phyloP scores from a whole-genome alignment of 2,329 filamentous ascomycete species.

The Alternaria sp. region DNA sequence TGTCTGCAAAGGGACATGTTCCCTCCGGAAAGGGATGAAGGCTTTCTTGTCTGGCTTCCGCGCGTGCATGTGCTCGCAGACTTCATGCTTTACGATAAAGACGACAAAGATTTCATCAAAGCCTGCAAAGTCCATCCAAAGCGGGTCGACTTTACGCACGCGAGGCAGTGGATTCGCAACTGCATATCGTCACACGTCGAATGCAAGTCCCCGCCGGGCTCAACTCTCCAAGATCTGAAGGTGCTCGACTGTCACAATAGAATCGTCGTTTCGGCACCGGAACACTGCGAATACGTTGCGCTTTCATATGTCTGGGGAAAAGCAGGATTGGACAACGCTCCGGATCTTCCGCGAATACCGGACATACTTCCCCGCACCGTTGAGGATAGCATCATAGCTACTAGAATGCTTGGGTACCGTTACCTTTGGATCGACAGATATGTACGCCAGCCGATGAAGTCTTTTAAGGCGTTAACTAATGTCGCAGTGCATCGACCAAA shows the following conservation, averaged over 20 bases:
- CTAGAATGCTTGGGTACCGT: fast-evolving
- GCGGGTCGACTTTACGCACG: background rate
- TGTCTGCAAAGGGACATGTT: too few relatives aligned
- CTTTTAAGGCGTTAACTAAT: too few relatives aligned
- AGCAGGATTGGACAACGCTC: too few relatives aligned
- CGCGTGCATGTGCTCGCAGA: too few relatives aligned
- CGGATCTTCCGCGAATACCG: background rate
- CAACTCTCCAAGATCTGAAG: background rate
- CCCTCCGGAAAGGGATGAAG: too few relatives aligned
- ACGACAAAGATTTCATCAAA: too few relatives aligned
- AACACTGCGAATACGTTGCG: background rate
- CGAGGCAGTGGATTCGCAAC: fast-evolving
- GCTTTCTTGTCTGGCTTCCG: too few relatives aligned
- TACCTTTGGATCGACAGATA: background rate
- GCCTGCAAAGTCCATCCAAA: too few relatives aligned
- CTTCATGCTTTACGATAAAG: too few relatives aligned
- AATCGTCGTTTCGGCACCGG: background rate
- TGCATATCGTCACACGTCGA: background rate
- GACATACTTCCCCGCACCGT: background rate
- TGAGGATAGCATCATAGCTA: background rate
- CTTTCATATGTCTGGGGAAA: background rate
- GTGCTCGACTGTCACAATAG: background rate
- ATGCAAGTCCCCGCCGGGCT: background rate
- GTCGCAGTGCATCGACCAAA: background rate
- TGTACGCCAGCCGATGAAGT: too few relatives aligned